phyloP scores from a whole-genome alignment of 768 basidiomycete genomes.

The Trichaptum fuscoviolaceum region DNA sequence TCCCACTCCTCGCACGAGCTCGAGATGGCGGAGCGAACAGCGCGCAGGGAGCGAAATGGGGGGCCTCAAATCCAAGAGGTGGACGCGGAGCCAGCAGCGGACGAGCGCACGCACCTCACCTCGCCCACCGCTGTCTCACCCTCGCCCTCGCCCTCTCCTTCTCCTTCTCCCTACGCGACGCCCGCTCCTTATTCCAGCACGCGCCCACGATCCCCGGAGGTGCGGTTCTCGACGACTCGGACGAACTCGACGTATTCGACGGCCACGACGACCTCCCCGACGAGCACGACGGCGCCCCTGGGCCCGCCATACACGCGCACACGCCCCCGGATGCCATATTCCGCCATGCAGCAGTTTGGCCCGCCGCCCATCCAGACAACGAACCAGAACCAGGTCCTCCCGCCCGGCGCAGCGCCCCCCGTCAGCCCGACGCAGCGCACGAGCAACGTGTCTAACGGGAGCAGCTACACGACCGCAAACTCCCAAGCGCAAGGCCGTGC shows the following conservation, averaged over 20 bases:
- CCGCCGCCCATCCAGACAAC: not conserved
- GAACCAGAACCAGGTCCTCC: not conserved
- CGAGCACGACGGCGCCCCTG: not conserved
- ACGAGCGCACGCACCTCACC: not conserved
- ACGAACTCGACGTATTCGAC: not conserved
- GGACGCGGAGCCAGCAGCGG: not conserved
- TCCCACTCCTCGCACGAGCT: not conserved
- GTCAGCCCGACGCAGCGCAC: not conserved
- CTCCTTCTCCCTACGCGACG: not conserved
- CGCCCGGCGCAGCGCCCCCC: too few species aligned
- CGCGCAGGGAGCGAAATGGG: not conserved
- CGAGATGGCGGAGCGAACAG: not conserved
- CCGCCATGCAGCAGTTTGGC: not conserved
- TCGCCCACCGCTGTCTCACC: too few species aligned
- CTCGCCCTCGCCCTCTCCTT: not conserved
- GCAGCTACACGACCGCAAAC: not conserved
- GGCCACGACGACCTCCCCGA: not conserved
- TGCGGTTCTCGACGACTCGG: not conserved
- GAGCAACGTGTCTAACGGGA: not conserved
- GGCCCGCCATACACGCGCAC: not conserved
- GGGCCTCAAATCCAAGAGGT: not conserved
- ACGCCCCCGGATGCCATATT: not conserved
- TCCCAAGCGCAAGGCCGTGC: not conserved
- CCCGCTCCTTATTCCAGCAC: not conserved
- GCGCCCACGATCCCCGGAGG: not conserved